Evolutionary conservation across 176 grass and related monocot species (phyloP), one percentile per base, ranked within the genome.

Genomic region (Olyra latifolia): DNA sequence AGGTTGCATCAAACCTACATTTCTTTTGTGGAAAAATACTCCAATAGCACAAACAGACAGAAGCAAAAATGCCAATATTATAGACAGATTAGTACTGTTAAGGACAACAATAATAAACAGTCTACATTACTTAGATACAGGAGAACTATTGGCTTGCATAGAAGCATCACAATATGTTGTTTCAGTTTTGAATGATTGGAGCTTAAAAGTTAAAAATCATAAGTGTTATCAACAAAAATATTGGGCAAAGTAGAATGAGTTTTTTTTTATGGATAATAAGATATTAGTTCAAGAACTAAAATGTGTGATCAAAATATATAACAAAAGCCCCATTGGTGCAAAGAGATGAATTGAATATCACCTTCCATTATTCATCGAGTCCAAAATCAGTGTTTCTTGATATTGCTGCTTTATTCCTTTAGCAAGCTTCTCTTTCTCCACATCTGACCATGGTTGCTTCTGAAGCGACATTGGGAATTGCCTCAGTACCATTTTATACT

Each of bases 371-470:
- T 95, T 94, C 81, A 98, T 86, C 0, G 92, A 90, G 47, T 87
- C 81, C 32, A 89, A 69, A 87, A 98, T 85, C 56, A 98, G 71
- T 80, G 87, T 63, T 77, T 98, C 95, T 86, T 98, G 92, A 67
- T 92, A 98, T 57, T 98, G 95, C 81, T 98, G 95, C 56, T 95
- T 94, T 81, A 98, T 91, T 87, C 95, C 95, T 87, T 90, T 93
- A 58, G 60, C 72, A 75, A 98, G 92, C 79, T 87, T 91, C 5
- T 98, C 86, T 73, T 85, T 98, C 61, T 98, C 95, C 4, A 24
- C 66, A 74, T 86, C 89, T 62, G 88, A 91, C 95, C 95, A 98
- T 75, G 66, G 61, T 29, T 91, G 83, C 79, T 89, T 98, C 30
- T 73, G 82, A 59, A 93, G 78, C 16, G 83, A 91, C 53, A 94